Evolutionary conservation across 2,329 filamentous ascomycete species (phyloP), one percentile per base, ranked within the genome.

Genomic region (Cryphonectria nitschkei): DNA sequence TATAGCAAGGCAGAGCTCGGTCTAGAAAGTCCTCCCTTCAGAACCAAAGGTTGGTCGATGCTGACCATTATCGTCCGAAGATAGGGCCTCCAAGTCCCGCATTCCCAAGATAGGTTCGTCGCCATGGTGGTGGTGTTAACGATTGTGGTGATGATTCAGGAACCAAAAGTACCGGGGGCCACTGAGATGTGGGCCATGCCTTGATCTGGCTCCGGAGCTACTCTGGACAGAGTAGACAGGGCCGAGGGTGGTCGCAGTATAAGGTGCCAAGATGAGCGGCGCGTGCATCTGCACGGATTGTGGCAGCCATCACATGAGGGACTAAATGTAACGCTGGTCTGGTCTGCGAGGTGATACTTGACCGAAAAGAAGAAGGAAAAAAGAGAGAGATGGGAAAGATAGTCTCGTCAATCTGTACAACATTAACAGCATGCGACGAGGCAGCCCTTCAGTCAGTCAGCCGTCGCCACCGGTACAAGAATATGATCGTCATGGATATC

Each of bases 171-270:
- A 32, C 26, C 6, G 34, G 29, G 58, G n/a, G 58, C 58, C 58
- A 61, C 29, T 39, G 32, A 39, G 32, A 39, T 22, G 58, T 39
- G 32, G 34, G 32, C 58, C 58, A 34, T 61, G 34, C 58, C 58
- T 61, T 61, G 58, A 11, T 39, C 34, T 61, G 58, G 34, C 32
- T 22, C 58, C 32, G 58, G 7, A 37, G 58, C 58, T 61, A 61
- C 58, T 61, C 58, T 61, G 32, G 32, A 61, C 58, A 61, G 19
- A 61, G 58, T 61, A 61, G 58, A 61, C 22, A 39, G 16, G 56
- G 34, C 58, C 58, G 58, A 61, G 58, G 58, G 58, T 61, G 58
- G 58, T 39, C 58, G 58, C 34, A 61, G 58, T n/a, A 39, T 26
- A 6, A n/a, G 58, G 8, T 61, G 58, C 58, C 58, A 61, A 39